Evolutionary conservation across 2,329 filamentous ascomycete species (phyloP).

Genomic region (Aspergillus fumigatiaffinis): DNA sequence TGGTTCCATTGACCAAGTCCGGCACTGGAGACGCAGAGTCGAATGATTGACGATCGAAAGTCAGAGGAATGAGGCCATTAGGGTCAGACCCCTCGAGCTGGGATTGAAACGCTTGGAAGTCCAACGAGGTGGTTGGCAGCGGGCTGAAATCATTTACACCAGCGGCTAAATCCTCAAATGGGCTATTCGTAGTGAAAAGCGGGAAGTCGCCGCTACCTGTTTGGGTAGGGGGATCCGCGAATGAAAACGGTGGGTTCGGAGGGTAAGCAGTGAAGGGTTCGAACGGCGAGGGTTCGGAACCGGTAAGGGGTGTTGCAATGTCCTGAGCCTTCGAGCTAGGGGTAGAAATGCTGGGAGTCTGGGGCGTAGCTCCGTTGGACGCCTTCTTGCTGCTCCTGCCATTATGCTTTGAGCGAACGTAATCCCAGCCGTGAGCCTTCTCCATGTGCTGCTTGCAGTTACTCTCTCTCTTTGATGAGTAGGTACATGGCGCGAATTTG

Average conservation of each 20-base stretch:
- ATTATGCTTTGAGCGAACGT: slow-evolving; percentile 88
- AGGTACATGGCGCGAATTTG: slow-evolving; percentile 76
- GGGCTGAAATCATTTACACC: slow-evolving; percentile 18
- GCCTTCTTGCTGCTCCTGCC: slow-evolving; percentile 56
- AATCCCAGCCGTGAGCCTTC: slow-evolving; percentile 88
- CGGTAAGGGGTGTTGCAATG: slow-evolving; percentile 47
- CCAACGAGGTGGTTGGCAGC: slow-evolving; percentile 15
- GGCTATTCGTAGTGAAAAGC: slow-evolving; percentile 19
- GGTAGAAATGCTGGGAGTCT: slow-evolving; percentile 61
- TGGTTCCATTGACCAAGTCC: slow-evolving; percentile 17
- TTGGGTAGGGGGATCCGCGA: slow-evolving; percentile 23
- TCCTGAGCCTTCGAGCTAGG: slow-evolving; percentile 54
- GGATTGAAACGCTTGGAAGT: slow-evolving; percentile 26
- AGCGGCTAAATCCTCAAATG: slow-evolving; percentile 11
- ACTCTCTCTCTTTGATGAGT: slow-evolving; percentile 91
- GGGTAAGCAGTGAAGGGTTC: slow-evolving; percentile 12
- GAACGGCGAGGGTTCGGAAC: slow-evolving; percentile 25
- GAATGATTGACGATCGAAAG: slow-evolving; percentile 24
- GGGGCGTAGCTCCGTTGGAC: slow-evolving; percentile 51
- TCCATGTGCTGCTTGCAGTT: slow-evolving; percentile 99
- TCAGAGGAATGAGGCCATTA: slow-evolving; percentile 23
- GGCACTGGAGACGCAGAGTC: slow-evolving; percentile 19
- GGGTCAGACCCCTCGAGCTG: slow-evolving; percentile 10
- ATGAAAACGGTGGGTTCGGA: slow-evolving; percentile 21
- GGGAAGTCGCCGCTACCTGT: slow-evolving; percentile 22